Evolutionary conservation across 257 asterid genomes (phyloP), one percentile per base, ranked within the genome.

Genomic region (Cynanchum wilfordii): DNA sequence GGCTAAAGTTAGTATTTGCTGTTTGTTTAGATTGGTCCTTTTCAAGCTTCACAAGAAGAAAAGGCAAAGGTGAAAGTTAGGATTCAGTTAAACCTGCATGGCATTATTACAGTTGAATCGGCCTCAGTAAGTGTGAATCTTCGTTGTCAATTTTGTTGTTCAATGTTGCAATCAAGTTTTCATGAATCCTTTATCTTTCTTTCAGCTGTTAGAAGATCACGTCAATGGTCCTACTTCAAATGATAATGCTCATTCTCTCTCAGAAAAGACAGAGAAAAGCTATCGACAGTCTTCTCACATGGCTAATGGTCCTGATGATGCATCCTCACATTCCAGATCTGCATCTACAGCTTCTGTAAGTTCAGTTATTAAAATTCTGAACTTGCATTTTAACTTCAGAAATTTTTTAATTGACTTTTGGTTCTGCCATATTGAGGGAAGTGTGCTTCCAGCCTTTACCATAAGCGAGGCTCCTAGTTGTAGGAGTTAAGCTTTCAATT

Each of bases 11-110:
- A 44, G 17, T 68, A 6, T 38, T 57, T 3, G 11, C 64, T 20
- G 42, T n/a, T 74, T 70, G 76, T 86, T 77, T 84, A 95, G 99
- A 84, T 95, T 72, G 98, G 98, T 56, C 98, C 96, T 58, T 87
- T 86, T 77, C 84, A 86, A 77, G 82, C 78, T 71, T 82, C 96
- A 59, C 82, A 82, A 62, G 82, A 68, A 40, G 87, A 86, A 77
- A 86, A 83, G 42, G 62, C 81, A 10, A 89, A 82, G 87, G 84
- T 92, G 54, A 95, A 95, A 84, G 80, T 92, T 67, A 87, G 84
- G 82, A 84, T 90, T 80, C 88, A 70, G 71, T 86, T 95, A 76
- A 87, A 92, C 86, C 85, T 89, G 77, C 90, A 91, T 68, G 99
- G 99, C 72, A 83, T 90, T 79, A 85, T 92, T 78, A 71, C 89